Conservation (phyloP, 2,329 filamentous ascomycete genomes). For the Trichophaea hybrida region DNA sequence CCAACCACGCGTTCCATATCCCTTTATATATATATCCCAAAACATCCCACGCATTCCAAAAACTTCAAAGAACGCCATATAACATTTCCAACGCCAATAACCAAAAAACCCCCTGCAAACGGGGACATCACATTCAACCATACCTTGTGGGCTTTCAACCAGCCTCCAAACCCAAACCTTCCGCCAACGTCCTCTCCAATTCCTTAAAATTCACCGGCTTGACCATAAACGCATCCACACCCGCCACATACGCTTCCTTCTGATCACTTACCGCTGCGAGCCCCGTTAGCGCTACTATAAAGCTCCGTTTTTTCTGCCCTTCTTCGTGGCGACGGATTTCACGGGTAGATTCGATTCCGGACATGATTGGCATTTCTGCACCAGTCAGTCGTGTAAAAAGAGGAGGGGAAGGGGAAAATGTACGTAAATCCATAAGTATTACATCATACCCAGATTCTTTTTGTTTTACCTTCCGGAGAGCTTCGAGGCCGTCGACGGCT, state of each 20-base stretch:
- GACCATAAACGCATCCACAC: slow-evolving; percentile 32
- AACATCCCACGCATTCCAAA: not conserved
- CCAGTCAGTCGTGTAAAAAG: not conserved
- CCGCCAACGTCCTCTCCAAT: slow-evolving; percentile 21
- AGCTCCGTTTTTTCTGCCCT: slow-evolving; percentile 22
- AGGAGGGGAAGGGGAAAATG: slow-evolving; percentile 2
- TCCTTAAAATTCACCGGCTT: slow-evolving; percentile 34
- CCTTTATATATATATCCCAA: too few relatives aligned
- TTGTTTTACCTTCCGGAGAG: slow-evolving; percentile 34
- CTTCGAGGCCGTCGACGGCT: slow-evolving; percentile 38
- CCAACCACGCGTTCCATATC: too few relatives aligned
- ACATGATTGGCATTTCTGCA: slow-evolving; percentile 23
- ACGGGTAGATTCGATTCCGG: slow-evolving; percentile 22
- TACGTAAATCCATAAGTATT: slow-evolving; percentile 37
- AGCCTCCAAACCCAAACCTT: not conserved
- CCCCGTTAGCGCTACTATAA: slow-evolving; percentile 33
- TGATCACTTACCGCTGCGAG: slow-evolving; percentile 30
- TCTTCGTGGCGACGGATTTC: slow-evolving; percentile 18
- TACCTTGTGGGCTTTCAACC: too few relatives aligned
- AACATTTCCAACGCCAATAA: not conserved
- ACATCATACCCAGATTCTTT: slow-evolving; percentile 32
- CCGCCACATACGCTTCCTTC: slow-evolving; percentile 29
- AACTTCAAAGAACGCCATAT: not conserved
- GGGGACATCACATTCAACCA: not conserved
- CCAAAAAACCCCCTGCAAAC: too few relatives aligned